Percentiles rank a stretch among this genome's conserved stretches.
These are phyloP conservation scores for Cokeromyces recurvatus DNA, from an alignment of 371 early-diverging fungal genomes.

Conservation along the genomic window DNA sequence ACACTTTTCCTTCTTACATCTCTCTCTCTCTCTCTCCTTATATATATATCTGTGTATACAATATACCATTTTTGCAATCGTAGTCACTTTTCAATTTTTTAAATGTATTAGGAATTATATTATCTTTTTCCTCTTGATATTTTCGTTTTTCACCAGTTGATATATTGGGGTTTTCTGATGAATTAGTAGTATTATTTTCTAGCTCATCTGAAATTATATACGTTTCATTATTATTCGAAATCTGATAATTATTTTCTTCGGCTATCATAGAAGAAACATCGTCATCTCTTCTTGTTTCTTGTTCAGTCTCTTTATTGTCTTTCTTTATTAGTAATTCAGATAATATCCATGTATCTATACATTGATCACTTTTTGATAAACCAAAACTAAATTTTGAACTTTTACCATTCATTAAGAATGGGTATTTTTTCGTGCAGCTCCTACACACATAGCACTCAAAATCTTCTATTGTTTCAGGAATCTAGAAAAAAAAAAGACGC, in stretches of 20 bases:
- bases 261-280: too few species aligned
- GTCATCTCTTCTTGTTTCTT: too few species aligned
- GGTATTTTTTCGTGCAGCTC: conserved; percentile 59
- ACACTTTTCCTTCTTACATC: too few species aligned
- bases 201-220: too few species aligned
- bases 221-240: too few species aligned
- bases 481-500: conserved; percentile 23
- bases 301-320: too few species aligned
- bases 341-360: conserved; percentile 25
- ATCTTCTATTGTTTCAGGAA: conserved; percentile 56
- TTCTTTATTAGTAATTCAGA: too few species aligned
- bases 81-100: conserved; percentile 4
- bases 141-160: conserved; percentile 14
- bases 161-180: too few species aligned
- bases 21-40: too few species aligned
- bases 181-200: too few species aligned
- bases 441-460: conserved; percentile 83
- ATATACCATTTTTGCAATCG: conserved; percentile 13
- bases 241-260: neutral
- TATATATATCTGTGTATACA: too few species aligned
- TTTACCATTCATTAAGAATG: conserved; percentile 51
- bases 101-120: neutral
- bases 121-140: neutral
- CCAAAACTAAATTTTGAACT: conserved; percentile 51
- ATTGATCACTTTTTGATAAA: conserved; percentile 15